phyloP scores from a whole-genome alignment of 129 eudicot genomes.

The Erigeron canadensis region DNA sequence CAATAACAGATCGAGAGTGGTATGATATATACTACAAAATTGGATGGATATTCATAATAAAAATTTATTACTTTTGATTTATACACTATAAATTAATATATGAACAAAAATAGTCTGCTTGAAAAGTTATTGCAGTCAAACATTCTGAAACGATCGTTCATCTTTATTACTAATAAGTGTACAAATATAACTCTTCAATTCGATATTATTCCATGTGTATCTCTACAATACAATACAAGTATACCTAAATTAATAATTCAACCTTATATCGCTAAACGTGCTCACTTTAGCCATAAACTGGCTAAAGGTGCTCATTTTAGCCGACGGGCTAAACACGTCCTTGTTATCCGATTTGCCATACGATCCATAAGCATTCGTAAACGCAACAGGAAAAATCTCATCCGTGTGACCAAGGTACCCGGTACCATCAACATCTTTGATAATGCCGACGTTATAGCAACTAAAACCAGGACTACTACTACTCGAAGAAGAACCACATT shows the following conservation, averaged over 20 bases:
- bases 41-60: too few species aligned
- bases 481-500: slow-evolving; percentile 20
- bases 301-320: slow-evolving; percentile 8
- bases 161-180: too few species aligned
- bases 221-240: not conserved
- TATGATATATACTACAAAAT: too few species aligned
- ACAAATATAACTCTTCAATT: too few species aligned
- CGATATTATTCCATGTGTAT: not conserved
- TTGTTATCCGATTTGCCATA: not conserved
- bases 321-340: slow-evolving; percentile 1
- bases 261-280: slow-evolving; percentile 6
- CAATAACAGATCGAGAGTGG: too few species aligned
- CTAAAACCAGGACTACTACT: not conserved
- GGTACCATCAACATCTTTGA: slow-evolving; percentile 13
- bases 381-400: slow-evolving; percentile 28
- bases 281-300: slow-evolving; percentile 4
- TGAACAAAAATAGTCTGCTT: too few species aligned
- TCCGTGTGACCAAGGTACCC: slow-evolving; percentile 25
- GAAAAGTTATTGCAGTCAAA: too few species aligned
- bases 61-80: too few species aligned
- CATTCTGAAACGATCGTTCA: too few species aligned
- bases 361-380: slow-evolving; percentile 19
- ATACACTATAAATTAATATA: too few species aligned
- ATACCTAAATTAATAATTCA: not conserved
- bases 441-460: slow-evolving; percentile 27